Evolutionary conservation across 2,329 filamentous ascomycete genomes (phyloP).

Genomic region (Aspergillus thermomutatus): DNA sequence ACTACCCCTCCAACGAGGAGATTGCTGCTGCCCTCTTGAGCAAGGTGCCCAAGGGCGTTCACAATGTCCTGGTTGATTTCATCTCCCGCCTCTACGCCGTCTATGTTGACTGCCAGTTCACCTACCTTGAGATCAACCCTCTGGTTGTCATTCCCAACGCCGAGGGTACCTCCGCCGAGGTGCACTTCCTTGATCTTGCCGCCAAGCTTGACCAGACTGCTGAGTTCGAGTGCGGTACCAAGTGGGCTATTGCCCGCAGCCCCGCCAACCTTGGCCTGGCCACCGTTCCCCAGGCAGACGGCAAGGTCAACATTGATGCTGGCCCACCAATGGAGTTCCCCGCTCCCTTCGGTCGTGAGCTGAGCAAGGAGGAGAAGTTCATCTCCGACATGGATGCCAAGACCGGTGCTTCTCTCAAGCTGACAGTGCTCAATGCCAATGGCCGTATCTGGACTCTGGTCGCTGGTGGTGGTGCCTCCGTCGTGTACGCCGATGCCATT

Average conservation of each 20-base stretch:
- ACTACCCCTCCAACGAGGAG: conserved; percentile 95
- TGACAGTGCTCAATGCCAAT: conserved; percentile 87
- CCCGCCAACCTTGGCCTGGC: conserved; percentile 84
- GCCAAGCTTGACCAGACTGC: conserved; percentile 99
- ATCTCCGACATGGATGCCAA: conserved; percentile 98
- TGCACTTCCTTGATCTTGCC: conserved; percentile 97
- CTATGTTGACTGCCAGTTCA: conserved; percentile 99
- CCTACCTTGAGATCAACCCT: conserved; percentile 99
- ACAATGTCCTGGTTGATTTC: conserved; percentile 99
- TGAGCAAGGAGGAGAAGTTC: conserved; percentile 98
- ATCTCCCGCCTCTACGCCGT: conserved; percentile 97
- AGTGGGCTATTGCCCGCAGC: conserved; percentile 95
- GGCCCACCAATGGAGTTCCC: conserved; percentile 99
- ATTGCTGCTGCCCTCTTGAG: conserved; percentile 81
- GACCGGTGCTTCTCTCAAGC: conserved; percentile 97
- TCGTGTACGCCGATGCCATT: conserved; percentile 98
- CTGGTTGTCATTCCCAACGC: conserved; percentile 95
- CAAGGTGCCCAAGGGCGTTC: conserved; percentile 90
- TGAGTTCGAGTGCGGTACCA: conserved; percentile 98
- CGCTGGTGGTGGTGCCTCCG: conserved; percentile 97
- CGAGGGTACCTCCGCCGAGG: conserved; percentile 84
- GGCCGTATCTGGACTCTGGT: conserved; percentile 98
- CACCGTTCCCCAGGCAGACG: conserved; percentile 58
- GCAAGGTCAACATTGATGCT: conserved; percentile 89
- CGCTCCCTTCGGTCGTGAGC: conserved; percentile 95